A percentile compares a stretch with the other conserved stretches of the same genome.
phyloP scores from a whole-genome alignment of 768 basidiomycete genomes.

The Termitomyces sp. region DNA sequence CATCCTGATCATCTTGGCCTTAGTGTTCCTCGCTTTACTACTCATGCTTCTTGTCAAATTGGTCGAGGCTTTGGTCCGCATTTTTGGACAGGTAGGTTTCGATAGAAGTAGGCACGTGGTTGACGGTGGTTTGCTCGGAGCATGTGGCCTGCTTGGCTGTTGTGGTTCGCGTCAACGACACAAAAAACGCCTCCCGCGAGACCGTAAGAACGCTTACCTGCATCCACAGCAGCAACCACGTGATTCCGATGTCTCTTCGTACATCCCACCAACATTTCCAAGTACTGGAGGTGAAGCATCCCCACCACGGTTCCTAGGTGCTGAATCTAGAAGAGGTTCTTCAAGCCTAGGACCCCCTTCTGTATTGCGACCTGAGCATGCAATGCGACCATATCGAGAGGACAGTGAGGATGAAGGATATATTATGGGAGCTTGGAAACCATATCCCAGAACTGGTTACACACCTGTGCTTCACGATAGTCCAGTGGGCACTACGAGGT shows the following conservation, averaged over 20 bases:
- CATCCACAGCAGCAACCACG: constrained; percentile 17
- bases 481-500: constrained; percentile 10
- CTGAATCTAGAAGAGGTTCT: constrained; percentile 43
- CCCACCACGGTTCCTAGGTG: constrained; percentile 29
- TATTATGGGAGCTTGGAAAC: constrained; percentile 96
- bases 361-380: constrained; percentile 77
- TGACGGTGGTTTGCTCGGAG: constrained; percentile 86
- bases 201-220: constrained; percentile 13
- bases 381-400: constrained; percentile 68
- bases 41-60: constrained; percentile 84
- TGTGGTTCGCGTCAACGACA: constrained; percentile 44
- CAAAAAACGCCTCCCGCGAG: constrained; percentile 20
- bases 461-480: constrained; percentile 35
- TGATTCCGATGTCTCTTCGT: constrained; percentile 47
- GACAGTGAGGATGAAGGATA: constrained; percentile 80
- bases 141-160: constrained; percentile 68
- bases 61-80: constrained; percentile 75
- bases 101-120: constrained; percentile 75
- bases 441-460: constrained; percentile 55
- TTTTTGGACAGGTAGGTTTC: constrained; percentile 75
- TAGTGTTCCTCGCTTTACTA: constrained; percentile 80
- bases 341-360: constrained; percentile 58
- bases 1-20: constrained; percentile 74
- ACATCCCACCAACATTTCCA: constrained; percentile 37
- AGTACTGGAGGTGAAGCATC: constrained; percentile 24